Base-by-base conservation (phyloP, 345 rosid genomes). In the Toxicodendron radicans region DNA sequence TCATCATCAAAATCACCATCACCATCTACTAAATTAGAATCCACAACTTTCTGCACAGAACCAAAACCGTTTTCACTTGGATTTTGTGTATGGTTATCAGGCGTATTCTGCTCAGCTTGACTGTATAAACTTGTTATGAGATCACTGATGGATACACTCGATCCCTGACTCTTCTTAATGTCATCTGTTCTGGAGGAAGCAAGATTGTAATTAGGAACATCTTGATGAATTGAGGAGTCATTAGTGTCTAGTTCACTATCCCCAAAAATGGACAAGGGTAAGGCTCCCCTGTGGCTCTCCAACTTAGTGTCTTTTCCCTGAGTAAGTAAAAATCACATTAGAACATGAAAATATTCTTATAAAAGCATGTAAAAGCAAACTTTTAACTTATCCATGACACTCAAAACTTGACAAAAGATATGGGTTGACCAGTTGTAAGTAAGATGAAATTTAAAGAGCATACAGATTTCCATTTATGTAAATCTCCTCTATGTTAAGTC, bases 51-150 rank as follows among this genome's bases (percentile, higher is more conserved):
- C 24, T 60, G 73, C 7, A 84, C 24, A 75, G 85, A 79, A 76
- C 66, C 82, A 56, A 78, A 38, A 45, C 64, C 80, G 70, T 81
- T 79, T 58, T 71, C 87, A 73, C 70, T 57, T 58, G 77, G 79
- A 71, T 49, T 80, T 64, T 78, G 80, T 14, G 72, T 68, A 68
- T 71, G 72, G 77, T 78, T 77, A 43, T 71, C 68, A 51, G 88
- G 70, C 73, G 63, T 71, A 59, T 66, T 84, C 71, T 75, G 86
- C 72, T 82, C 85, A 71, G 87, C 77, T 84, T 91, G 91, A 85
- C 81, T 75, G 79, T 93, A 95, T 75, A 91, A 84, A 82, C 81
- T 92, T 64, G 99, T 87, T 69, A 95, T 82, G 30, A 95, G 90
- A 86, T 95, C 98, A 62, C 41, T 80, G 68, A 95, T 82, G 41